These are phyloP conservation scores for Bolboschoenus planiculmis DNA, from an alignment of 176 grass and related monocot genomes.

Conservation along the genomic window DNA sequence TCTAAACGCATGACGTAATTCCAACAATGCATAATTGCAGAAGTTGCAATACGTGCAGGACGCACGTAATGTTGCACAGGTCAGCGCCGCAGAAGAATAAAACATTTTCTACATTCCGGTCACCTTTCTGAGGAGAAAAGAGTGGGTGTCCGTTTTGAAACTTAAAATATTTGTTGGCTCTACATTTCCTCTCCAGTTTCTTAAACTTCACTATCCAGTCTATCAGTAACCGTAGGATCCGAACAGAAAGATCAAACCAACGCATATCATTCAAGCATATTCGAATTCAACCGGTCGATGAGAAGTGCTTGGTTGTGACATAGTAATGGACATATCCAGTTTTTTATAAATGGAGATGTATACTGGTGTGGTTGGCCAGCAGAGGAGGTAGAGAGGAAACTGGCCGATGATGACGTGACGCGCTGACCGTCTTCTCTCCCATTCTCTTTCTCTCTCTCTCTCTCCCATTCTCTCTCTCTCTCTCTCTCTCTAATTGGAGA, in stretches of 20 bases:
- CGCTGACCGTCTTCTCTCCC: not conserved
- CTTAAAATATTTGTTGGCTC: not conserved
- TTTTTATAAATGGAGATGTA: not conserved
- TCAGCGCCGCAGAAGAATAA: not conserved
- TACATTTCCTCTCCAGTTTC: not conserved
- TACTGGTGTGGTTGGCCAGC: not conserved
- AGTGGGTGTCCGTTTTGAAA: slow-evolving; percentile 13
- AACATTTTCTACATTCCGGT: not conserved
- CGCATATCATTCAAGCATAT: not conserved
- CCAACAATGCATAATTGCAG: not conserved
- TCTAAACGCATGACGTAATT: not conserved
- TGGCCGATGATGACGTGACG: slow-evolving; percentile 1
- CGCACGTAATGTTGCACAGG: not conserved
- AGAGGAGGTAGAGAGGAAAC: not conserved
- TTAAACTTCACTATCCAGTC: not conserved
- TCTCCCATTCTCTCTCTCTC: too few species aligned
- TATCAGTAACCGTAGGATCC: not conserved
- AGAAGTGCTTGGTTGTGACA: not conserved
- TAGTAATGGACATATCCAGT: not conserved
- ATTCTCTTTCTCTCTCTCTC: too few species aligned
- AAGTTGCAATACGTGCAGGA: not conserved
- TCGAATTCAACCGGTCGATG: not conserved
- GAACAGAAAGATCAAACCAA: not conserved
- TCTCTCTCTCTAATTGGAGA: not conserved
- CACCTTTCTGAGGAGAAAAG: not conserved